These are phyloP conservation scores for Fusarium nelsonii DNA, from an alignment of 2,329 filamentous ascomycete species.

Conservation along the genomic window DNA sequence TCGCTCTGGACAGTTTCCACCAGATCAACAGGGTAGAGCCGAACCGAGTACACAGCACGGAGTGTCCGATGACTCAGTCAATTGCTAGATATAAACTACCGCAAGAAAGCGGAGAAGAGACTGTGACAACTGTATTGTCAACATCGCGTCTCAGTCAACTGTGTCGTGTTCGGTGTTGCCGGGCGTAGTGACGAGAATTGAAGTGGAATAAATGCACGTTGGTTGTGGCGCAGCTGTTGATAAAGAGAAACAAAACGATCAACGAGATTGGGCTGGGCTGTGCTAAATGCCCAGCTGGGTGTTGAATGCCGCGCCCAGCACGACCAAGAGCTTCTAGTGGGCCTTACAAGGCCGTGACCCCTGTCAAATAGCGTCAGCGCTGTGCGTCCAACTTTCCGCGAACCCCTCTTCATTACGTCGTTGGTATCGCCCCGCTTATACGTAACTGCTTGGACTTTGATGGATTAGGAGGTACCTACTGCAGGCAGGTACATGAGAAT, in stretches of 20 bases:
- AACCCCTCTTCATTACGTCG: conserved; percentile 48
- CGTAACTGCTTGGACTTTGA: not conserved
- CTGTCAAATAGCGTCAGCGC: conserved; percentile 44
- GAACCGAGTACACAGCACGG: conserved; percentile 2
- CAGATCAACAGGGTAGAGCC: conserved; percentile 10
- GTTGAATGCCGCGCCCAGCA: conserved; percentile 23
- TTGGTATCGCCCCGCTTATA: conserved; percentile 36
- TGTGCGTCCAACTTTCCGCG: conserved; percentile 28
- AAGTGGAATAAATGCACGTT: conserved; percentile 25
- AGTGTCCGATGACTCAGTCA: conserved; percentile 2
- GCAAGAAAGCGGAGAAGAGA: not conserved
- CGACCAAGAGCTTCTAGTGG: conserved; percentile 28
- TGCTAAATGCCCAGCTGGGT: conserved; percentile 32
- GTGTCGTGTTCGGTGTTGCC: conserved; percentile 36
- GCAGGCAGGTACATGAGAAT: not conserved
- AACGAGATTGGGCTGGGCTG: conserved; percentile 13
- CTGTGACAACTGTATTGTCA: not conserved
- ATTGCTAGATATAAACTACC: conserved; percentile 8
- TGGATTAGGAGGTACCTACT: not conserved
- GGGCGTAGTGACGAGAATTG: conserved; percentile 7
- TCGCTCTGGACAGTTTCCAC: conserved; percentile 15
- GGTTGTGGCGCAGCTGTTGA: conserved; percentile 28
- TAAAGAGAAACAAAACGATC: not conserved
- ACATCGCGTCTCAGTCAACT: conserved; percentile 2
- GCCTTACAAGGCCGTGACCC: conserved; percentile 23